Percentiles rank a stretch among this genome's conserved stretches.
These are phyloP conservation scores for Emmonsia crescens DNA, from an alignment of 2,329 filamentous ascomycete genomes.

Conservation along the genomic window DNA sequence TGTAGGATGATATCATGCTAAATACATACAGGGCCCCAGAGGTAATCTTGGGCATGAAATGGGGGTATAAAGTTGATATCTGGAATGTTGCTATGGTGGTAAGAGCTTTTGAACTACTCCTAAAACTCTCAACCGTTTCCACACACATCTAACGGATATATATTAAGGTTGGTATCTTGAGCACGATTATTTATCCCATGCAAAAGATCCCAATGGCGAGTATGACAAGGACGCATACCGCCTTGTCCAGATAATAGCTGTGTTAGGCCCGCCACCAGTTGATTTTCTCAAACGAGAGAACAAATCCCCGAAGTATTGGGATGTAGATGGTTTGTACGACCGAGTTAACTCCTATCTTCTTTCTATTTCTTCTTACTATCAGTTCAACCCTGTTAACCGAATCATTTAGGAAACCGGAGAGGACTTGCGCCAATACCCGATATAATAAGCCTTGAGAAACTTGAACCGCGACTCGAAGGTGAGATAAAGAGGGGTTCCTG, in stretches of 20 bases:
- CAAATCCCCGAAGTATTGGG: constrained; percentile 7
- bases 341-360: no score
- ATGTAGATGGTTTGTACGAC: constrained; percentile 6
- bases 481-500: background rate
- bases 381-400: background rate
- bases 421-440: background rate
- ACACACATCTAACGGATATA: no score
- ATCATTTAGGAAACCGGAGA: constrained; percentile 7
- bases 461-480: background rate
- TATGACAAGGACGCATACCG: constrained; percentile 1
- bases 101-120: no score
- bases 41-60: constrained; percentile 16
- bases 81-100: constrained; percentile 18
- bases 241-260: constrained; percentile 1
- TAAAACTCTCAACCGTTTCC: no score
- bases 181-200: background rate
- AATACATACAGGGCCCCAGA: constrained; percentile 17
- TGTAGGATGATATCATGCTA: constrained; percentile 13
- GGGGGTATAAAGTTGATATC: constrained; percentile 16
- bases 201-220: background rate
- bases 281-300: background rate
- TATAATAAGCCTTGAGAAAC: constrained; percentile 3
- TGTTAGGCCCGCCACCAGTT: background rate
- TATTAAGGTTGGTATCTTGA: constrained; percentile 1
- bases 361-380: no score